Conservation (phyloP, 2,329 filamentous ascomycete species). For the Emericellopsis cladophorae region DNA sequence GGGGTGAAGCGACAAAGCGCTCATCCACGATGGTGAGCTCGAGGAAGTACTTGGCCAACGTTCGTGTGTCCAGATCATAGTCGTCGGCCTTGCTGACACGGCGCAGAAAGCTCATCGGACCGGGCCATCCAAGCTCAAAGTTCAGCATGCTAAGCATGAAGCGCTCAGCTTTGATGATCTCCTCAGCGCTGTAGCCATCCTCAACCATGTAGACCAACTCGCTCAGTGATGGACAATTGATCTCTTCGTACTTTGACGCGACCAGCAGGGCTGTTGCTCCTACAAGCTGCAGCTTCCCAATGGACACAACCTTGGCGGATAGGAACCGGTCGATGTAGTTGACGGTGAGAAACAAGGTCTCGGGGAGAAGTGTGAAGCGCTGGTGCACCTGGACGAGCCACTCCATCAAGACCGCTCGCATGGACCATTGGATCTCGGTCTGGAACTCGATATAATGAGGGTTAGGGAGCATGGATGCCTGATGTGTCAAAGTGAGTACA, state of each 20-base stretch:
- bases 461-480: constrained; percentile 75
- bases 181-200: constrained; percentile 73
- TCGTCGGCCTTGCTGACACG: constrained; percentile 97
- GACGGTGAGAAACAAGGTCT: constrained; percentile 87
- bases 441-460: constrained; percentile 95
- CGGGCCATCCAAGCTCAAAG: constrained; percentile 96
- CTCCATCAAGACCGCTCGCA: constrained; percentile 94
- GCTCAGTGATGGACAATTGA: constrained; percentile 87
- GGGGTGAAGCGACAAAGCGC: constrained; percentile 81
- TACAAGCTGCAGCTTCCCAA: constrained; percentile 90
- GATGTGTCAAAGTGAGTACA: neutral
- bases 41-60: constrained; percentile 93
- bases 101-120: constrained; percentile 94
- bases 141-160: constrained; percentile 97
- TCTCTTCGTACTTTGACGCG: constrained; percentile 96
- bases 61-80: constrained; percentile 90
- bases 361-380: constrained; percentile 80
- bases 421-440: constrained; percentile 97
- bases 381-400: constrained; percentile 95
- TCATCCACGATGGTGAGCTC: constrained; percentile 97
- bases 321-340: constrained; percentile 98
- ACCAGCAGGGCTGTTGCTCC: constrained; percentile 93
- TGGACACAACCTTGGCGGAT: constrained; percentile 84
- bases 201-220: constrained; percentile 99
- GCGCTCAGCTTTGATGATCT: constrained; percentile 92